Evolutionary conservation across 179 eudicot genomes (phyloP).

Genomic region (Gypsophila paniculata): DNA sequence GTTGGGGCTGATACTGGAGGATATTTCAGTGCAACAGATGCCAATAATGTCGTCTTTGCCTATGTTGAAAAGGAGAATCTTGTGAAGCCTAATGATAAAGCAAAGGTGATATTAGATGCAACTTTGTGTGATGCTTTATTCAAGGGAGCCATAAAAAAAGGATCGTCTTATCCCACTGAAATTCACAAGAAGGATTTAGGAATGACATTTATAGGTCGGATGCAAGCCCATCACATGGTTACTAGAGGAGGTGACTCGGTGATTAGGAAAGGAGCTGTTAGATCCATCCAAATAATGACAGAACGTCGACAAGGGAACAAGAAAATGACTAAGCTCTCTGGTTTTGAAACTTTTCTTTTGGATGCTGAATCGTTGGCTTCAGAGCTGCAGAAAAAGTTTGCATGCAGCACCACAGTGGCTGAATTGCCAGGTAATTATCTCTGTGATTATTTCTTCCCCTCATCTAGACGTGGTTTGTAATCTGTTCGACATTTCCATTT

Average conservation of each 20-base stretch:
- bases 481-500: not conserved
- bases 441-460: not conserved
- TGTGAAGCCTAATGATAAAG: conserved; percentile 67
- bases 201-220: conserved; percentile 60
- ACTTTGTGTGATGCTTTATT: conserved; percentile 80
- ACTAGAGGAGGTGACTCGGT: conserved; percentile 72
- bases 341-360: conserved; percentile 77
- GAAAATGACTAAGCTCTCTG: conserved; percentile 87
- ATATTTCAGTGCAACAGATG: conserved; percentile 66
- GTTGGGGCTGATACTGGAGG: conserved; percentile 73
- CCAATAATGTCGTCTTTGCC: conserved; percentile 54
- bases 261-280: conserved; percentile 75
- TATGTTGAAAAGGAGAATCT: conserved; percentile 83
- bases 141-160: conserved; percentile 85
- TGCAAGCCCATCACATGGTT: conserved; percentile 90
- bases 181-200: conserved; percentile 89
- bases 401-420: conserved; percentile 86
- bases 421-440: conserved; percentile 44
- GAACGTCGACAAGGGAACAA: conserved; percentile 96
- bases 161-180: conserved; percentile 84
- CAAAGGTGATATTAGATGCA: conserved; percentile 68
- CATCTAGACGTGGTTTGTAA: not conserved
- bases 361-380: conserved; percentile 85
- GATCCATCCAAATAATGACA: conserved; percentile 73
- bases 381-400: conserved; percentile 93